Base-by-base conservation (phyloP, 495 filamentous ascomycete genomes). In the Delitschia confertaspora region DNA sequence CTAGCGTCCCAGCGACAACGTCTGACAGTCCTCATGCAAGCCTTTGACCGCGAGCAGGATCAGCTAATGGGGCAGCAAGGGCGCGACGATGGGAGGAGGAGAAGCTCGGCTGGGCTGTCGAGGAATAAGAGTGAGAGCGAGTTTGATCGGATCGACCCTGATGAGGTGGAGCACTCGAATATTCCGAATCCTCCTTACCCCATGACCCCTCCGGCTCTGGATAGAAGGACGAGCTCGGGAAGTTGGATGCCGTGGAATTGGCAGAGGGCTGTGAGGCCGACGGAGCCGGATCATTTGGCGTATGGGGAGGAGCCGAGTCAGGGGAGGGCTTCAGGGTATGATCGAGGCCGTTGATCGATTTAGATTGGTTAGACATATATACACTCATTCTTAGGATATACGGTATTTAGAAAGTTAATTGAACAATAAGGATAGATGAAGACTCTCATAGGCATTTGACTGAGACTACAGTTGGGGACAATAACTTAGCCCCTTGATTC, bases 111-210 rank as follows among this genome's bases (percentile, higher is more conserved):
- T n/a, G 65, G 76, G 6, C 55, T 86, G 57, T 72, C 66, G 31
- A 86, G 83, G 70, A 86, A 80, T 54, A 69, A 70, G 47, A 85
- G 80, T 40, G 83, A 86, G 51, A 72, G 70, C 25, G 85, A 88
- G 46, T 94, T 94, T 58, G 83, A 89, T 55, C 79, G 82, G 55
- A 79, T 94, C 48, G 80, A 86, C 26, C 69, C 71, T n/a, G 80
- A 83, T 42, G 82, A 81, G 51, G 69, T 71, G 1, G 69, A 36
- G 11, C 22, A 26, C 25, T 38, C 47, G 29, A 32, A 29, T 8
- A n/a, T 4, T 2, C 11, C 11, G 6, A 17, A 27, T 3, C 51
- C 51, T 7, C 51, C 45, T 16, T 54, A 50, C 24, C 42, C 47
- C 4, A 23, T 31, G 13, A 49, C 41, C 4, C 44, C 45, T 24